These are phyloP conservation scores for Nitzschia putrida DNA, from an alignment of 108 stramenopile species.

Conservation along the genomic window DNA sequence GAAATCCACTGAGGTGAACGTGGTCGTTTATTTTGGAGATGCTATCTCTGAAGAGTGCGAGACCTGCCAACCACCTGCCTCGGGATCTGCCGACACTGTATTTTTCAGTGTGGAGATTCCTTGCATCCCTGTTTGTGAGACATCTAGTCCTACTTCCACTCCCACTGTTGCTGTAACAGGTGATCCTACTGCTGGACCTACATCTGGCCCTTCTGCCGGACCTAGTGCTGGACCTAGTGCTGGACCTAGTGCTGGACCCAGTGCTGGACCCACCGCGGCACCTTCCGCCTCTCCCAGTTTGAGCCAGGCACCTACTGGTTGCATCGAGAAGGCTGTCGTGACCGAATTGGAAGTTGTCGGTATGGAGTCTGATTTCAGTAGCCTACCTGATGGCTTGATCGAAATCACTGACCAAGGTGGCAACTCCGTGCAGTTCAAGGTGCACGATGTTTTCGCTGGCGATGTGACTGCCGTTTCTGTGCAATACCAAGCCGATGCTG, in stretches of 20 bases:
- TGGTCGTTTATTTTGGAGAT: background rate
- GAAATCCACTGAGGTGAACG: background rate
- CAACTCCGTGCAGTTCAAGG: background rate
- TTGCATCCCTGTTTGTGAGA: background rate
- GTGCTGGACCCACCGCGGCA: slow-evolving; percentile 1
- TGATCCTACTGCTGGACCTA: slow-evolving; percentile 1
- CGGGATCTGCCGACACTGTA: background rate
- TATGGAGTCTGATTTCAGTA: background rate
- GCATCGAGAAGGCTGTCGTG: background rate
- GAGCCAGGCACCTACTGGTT: slow-evolving; percentile 10
- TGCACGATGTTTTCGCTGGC: background rate
- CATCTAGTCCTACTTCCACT: background rate
- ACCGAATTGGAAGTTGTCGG: background rate
- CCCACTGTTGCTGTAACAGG: background rate
- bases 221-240: slow-evolving; percentile 3
- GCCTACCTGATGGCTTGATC: background rate
- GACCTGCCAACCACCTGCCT: background rate
- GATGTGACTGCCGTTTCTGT: slow-evolving; percentile 8
- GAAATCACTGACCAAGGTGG: slow-evolving; percentile 3
- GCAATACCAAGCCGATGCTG: slow-evolving; percentile 1
- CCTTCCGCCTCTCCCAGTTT: background rate
- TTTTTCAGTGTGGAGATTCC: background rate
- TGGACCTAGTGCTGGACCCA: background rate
- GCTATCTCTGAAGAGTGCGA: slow-evolving; percentile 1
- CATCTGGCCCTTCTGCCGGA: slow-evolving; percentile 1